Evolutionary conservation across 2,329 filamentous ascomycete genomes (phyloP).

Genomic region (Pyricularia sp.): DNA sequence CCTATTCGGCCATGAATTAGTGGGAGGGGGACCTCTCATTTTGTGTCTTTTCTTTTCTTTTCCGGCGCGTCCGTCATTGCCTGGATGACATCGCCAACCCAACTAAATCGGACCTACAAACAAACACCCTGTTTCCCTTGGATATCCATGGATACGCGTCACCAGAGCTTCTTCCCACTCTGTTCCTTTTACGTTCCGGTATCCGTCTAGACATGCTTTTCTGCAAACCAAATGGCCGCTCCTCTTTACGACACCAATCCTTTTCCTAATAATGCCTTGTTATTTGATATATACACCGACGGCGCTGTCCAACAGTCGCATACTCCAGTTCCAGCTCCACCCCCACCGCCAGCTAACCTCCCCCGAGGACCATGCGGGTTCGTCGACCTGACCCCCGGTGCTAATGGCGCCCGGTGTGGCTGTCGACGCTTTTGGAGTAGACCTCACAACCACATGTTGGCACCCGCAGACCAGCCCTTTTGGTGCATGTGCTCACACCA

Average conservation of each 20-base stretch:
- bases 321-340: background rate
- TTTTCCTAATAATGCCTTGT: constrained; percentile 26
- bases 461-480: constrained; percentile 30
- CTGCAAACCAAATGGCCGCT: constrained; percentile 39
- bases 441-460: constrained; percentile 12
- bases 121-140: background rate
- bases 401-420: constrained; percentile 44
- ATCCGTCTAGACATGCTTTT: constrained; percentile 18
- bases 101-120: background rate
- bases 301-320: constrained; percentile 14
- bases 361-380: constrained; percentile 49
- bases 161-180: constrained; percentile 4
- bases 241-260: constrained; percentile 35
- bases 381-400: constrained; percentile 41
- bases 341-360: constrained; percentile 20
- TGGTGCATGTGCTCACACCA: constrained; percentile 57
- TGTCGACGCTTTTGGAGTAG: constrained; percentile 53
- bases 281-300: constrained; percentile 48
- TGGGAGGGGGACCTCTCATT: background rate
- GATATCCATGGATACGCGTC: background rate
- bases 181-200: background rate
- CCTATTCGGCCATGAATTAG: background rate
- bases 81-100: background rate
- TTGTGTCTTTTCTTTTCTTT: background rate
- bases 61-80: background rate